Evolutionary conservation across 768 basidiomycete genomes (phyloP).

Genomic region (Rhizopogon vesiculosus): DNA sequence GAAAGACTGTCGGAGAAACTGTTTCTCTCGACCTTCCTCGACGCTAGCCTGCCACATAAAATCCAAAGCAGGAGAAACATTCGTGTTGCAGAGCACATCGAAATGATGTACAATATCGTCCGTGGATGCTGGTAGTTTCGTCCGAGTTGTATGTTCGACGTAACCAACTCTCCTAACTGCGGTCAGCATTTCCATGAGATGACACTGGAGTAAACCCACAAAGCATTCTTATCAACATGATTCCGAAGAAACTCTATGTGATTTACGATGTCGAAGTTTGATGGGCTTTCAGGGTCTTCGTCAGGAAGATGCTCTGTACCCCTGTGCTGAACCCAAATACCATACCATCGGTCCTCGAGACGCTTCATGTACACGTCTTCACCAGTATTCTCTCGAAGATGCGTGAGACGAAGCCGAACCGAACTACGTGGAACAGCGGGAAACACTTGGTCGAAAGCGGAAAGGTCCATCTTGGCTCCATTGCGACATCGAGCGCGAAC

Average conservation of each 20-base stretch:
- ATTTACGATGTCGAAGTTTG: constrained; percentile 74
- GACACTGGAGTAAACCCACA: constrained; percentile 51
- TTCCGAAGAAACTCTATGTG: constrained; percentile 79
- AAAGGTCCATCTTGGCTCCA: constrained; percentile 59
- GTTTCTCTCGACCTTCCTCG: constrained; percentile 75
- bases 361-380: constrained; percentile 73
- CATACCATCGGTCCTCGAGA: constrained; percentile 78
- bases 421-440: constrained; percentile 69
- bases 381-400: constrained; percentile 56
- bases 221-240: constrained; percentile 78
- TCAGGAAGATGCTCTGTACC: constrained; percentile 69
- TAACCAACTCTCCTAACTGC: constrained; percentile 57
- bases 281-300: constrained; percentile 57
- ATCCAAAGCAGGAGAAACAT: constrained; percentile 51
- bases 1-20: constrained; percentile 54
- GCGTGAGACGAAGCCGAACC: constrained; percentile 62
- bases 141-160: constrained; percentile 36
- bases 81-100: constrained; percentile 44
- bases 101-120: constrained; percentile 41
- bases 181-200: constrained; percentile 10
- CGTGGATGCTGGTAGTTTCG: constrained; percentile 38
- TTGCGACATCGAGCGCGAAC: constrained; percentile 73
- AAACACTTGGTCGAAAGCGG: constrained; percentile 74
- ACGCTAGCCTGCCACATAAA: constrained; percentile 70
- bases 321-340: constrained; percentile 68